These are phyloP conservation scores for Phaffomyces antillensis DNA, from an alignment of 805 yeast genomes.

Conservation along the genomic window DNA sequence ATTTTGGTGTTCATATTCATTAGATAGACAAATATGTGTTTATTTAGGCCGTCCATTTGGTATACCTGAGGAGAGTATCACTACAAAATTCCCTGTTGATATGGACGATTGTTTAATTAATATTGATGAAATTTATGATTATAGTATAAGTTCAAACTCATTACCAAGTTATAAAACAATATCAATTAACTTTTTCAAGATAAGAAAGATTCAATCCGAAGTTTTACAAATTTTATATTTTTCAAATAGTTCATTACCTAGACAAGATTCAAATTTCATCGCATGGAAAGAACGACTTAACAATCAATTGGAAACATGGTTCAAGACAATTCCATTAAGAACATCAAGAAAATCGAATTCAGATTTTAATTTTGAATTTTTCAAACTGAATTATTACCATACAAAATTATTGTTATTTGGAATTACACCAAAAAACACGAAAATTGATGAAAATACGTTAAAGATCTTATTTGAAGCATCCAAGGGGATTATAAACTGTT, in stretches of 20 bases:
- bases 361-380: slow-evolving; percentile 62
- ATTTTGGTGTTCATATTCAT: slow-evolving; percentile 85
- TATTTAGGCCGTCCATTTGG: slow-evolving; percentile 86
- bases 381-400: slow-evolving; percentile 71
- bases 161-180: slow-evolving; percentile 62
- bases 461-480: slow-evolving; percentile 55
- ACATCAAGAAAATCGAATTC: slow-evolving; percentile 58
- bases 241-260: slow-evolving; percentile 56
- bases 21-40: slow-evolving; percentile 82
- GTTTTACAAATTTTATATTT: slow-evolving; percentile 70
- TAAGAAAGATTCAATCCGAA: slow-evolving; percentile 72
- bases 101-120: slow-evolving; percentile 66
- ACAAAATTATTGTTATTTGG: slow-evolving; percentile 69
- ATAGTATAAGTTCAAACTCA: slow-evolving; percentile 29
- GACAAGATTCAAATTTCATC: slow-evolving; percentile 43
- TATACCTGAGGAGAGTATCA: slow-evolving; percentile 73
- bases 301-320: slow-evolving; percentile 56
- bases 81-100: slow-evolving; percentile 63
- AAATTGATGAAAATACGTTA: slow-evolving; percentile 47
- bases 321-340: slow-evolving; percentile 43
- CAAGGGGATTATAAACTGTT: slow-evolving; percentile 57
- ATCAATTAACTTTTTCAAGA: slow-evolving; percentile 57
- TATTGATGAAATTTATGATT: slow-evolving; percentile 31
- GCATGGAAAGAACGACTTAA: slow-evolving; percentile 60
- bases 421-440: slow-evolving; percentile 61